Conservation (phyloP, 495 filamentous ascomycete genomes). For the Xylaria cubensis region DNA sequence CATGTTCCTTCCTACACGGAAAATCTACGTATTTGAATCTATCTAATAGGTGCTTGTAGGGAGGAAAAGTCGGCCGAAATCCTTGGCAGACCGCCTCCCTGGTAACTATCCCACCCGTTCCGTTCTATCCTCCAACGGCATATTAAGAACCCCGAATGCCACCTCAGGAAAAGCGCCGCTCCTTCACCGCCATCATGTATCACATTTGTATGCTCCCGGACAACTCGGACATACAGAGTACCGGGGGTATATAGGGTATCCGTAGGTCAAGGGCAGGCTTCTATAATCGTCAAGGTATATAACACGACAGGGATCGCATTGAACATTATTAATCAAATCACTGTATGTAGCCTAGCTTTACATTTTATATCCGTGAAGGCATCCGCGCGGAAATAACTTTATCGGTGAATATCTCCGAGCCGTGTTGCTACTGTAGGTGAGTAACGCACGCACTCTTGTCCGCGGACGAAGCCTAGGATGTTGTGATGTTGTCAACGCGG, state of each 20-base stretch:
- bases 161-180: neutral
- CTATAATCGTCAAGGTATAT: neutral
- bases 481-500: neutral
- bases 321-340: constrained; percentile 4
- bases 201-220: neutral
- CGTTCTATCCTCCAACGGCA: neutral
- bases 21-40: neutral
- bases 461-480: neutral
- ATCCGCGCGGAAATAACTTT: neutral
- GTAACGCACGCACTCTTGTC: too few species aligned
- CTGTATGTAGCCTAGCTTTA: neutral
- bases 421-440: neutral
- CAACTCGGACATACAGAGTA: neutral
- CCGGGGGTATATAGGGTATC: neutral
- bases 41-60: neutral
- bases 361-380: neutral
- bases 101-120: neutral
- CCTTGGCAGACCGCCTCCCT: neutral
- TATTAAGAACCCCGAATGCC: neutral
- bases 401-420: neutral
- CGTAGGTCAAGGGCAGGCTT: neutral
- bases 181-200: neutral
- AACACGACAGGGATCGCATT: neutral
- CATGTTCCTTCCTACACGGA: neutral
- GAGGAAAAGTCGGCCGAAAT: neutral